These are phyloP conservation scores for Metarhizium brunneum DNA, from an alignment of 2,329 filamentous ascomycete genomes.

Conservation along the genomic window DNA sequence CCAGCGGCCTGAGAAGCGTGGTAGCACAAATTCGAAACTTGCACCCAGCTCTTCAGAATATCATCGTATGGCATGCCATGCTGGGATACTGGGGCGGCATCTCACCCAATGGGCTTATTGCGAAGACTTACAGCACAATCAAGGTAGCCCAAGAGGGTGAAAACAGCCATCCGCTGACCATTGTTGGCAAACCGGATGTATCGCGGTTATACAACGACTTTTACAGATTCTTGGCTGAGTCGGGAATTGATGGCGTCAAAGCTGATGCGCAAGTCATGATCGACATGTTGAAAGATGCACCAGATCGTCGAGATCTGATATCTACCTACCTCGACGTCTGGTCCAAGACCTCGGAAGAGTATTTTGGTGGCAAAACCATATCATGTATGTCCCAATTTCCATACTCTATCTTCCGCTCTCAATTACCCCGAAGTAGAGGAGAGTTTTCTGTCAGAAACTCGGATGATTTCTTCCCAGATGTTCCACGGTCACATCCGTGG, in stretches of 20 bases:
- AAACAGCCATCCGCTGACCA: conserved; percentile 40
- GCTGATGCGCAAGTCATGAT: conserved; percentile 88
- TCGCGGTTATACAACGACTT: conserved; percentile 80
- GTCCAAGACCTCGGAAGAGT: conserved; percentile 65
- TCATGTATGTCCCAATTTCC: conserved; percentile 94
- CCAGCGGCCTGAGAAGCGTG: conserved; percentile 64
- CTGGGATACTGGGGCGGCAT: conserved; percentile 89
- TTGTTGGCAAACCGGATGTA: conserved; percentile 68
- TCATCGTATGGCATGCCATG: conserved; percentile 92
- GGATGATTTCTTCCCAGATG: conserved; percentile 83
- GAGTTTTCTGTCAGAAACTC: conserved; percentile 74
- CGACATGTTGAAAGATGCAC: conserved; percentile 62
- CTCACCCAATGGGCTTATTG: conserved; percentile 63
- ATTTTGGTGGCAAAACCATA: conserved; percentile 71
- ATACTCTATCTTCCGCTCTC: conserved; percentile 75
- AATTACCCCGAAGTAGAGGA: conserved; percentile 68
- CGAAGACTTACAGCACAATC: conserved; percentile 68
- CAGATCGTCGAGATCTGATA: conserved; percentile 62
- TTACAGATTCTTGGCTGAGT: conserved; percentile 66
- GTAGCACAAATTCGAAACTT: conserved; percentile 58
- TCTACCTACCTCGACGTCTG: conserved; percentile 77
- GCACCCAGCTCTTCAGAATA: conserved; percentile 66
- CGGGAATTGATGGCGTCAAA: conserved; percentile 80
- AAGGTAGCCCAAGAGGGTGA: conserved; percentile 47
- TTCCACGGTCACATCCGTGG: conserved; percentile 78